Evolutionary conservation across 163 green algal genomes (phyloP).

Genomic region (Chlamydomonas reinhardtii): DNA sequence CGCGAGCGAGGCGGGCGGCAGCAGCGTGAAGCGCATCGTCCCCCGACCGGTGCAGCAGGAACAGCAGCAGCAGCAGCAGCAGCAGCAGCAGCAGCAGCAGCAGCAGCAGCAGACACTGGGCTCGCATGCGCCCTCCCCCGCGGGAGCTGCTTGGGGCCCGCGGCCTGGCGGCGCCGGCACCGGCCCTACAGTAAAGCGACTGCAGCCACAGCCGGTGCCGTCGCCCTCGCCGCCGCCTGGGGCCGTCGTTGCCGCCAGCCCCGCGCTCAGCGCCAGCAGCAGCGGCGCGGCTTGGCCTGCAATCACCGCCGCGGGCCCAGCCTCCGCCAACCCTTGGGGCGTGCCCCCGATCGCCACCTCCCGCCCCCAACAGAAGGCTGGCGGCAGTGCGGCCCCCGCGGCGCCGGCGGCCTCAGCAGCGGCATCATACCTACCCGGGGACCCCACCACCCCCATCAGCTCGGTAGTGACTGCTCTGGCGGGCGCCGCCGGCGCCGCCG

Average conservation of each 20-base stretch:
- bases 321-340: neutral
- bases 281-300: too few relatives aligned
- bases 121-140: too few relatives aligned
- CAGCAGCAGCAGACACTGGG: neutral
- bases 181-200: too few relatives aligned
- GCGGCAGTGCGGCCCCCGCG: neutral
- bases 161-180: neutral
- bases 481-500: too few relatives aligned
- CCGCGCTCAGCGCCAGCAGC: too few relatives aligned
- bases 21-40: slow-evolving; percentile 25
- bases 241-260: too few relatives aligned
- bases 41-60: slow-evolving; percentile 10
- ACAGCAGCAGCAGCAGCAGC: neutral
- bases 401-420: neutral
- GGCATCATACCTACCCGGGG: too few relatives aligned
- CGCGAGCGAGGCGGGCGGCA: too few relatives aligned
- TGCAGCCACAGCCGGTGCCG: neutral
- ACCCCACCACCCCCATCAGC: neutral
- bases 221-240: too few relatives aligned
- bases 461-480: neutral
- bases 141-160: too few relatives aligned
- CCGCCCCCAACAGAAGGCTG: neutral
- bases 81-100: neutral
- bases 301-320: too few relatives aligned
- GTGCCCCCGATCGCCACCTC: slow-evolving; percentile 4